Conservation (phyloP, 2,329 filamentous ascomycete species). For the Verticillium isaacii region DNA sequence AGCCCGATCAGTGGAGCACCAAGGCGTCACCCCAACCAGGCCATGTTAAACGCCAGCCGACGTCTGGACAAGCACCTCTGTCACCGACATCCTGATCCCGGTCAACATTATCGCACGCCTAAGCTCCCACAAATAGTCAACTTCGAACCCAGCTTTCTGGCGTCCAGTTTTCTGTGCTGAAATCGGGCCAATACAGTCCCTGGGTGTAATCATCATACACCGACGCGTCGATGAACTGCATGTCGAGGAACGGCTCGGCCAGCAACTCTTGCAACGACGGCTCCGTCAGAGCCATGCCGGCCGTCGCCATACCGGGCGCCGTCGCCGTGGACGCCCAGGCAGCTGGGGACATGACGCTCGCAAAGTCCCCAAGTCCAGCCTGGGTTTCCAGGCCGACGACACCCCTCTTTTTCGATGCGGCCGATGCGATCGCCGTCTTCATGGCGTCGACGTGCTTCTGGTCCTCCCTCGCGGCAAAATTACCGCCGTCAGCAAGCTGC, state of each 20-base stretch:
- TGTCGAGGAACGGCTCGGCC: slow-evolving; percentile 24
- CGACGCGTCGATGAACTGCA: slow-evolving; percentile 25
- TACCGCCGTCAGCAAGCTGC: slow-evolving; percentile 32
- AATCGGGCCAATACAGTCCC: slow-evolving; percentile 13
- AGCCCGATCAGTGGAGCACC: too few species aligned
- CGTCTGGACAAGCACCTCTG: too few species aligned
- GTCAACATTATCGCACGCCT: background rate
- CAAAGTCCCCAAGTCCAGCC: background rate
- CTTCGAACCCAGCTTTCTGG: slow-evolving; percentile 6
- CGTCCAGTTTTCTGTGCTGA: slow-evolving; percentile 11
- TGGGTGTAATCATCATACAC: slow-evolving; percentile 12
- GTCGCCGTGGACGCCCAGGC: slow-evolving; percentile 2
- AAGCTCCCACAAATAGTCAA: background rate
- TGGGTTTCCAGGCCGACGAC: background rate
- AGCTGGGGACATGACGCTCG: background rate
- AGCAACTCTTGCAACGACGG: slow-evolving; percentile 28
- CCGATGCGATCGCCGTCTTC: slow-evolving; percentile 18
- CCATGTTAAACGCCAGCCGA: too few species aligned
- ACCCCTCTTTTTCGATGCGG: slow-evolving; percentile 4
- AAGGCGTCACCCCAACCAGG: too few species aligned
- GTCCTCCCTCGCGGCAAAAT: slow-evolving; percentile 35
- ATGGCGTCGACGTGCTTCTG: slow-evolving; percentile 33
- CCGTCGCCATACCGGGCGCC: slow-evolving; percentile 16
- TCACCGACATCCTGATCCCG: background rate
- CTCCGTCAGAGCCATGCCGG: slow-evolving; percentile 28